Percentiles rank a stretch among this genome's conserved stretches.
These are phyloP conservation scores for Vitis amurensis DNA, from an alignment of 164 flowering plant genomes.

Conservation along the genomic window DNA sequence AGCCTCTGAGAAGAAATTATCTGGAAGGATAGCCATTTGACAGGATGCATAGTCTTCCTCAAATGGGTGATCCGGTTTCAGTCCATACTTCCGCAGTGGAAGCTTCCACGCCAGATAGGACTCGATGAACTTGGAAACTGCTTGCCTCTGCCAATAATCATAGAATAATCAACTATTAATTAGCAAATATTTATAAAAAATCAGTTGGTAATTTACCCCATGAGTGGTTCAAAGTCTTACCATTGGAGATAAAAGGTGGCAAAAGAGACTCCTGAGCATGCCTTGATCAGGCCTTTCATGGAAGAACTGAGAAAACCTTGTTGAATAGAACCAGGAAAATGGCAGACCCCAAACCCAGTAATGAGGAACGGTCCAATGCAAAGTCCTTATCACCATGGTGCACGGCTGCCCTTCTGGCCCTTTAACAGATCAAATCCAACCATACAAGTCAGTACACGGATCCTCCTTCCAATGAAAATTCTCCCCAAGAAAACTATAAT, in stretches of 20 bases:
- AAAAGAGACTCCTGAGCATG: slow-evolving; percentile 41
- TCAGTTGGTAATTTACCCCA: no score
- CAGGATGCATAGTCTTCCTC: slow-evolving; percentile 91
- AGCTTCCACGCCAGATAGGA: slow-evolving; percentile 73
- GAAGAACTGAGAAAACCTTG: slow-evolving; percentile 78
- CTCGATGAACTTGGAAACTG: slow-evolving; percentile 72
- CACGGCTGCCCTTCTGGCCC: slow-evolving; percentile 85
- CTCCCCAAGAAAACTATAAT: no score
- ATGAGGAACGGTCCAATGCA: slow-evolving; percentile 91
- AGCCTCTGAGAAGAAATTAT: slow-evolving; percentile 76
- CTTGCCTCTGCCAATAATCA: slow-evolving; percentile 41
- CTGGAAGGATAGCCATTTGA: slow-evolving; percentile 92
- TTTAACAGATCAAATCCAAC: slow-evolving; percentile 10
- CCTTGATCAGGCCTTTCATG: slow-evolving; percentile 78
- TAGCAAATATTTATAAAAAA: no score
- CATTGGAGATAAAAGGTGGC: slow-evolving; percentile 66
- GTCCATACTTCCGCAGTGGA: slow-evolving; percentile 73
- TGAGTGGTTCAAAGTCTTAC: slow-evolving; percentile 26
- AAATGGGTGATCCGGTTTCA: slow-evolving; percentile 87
- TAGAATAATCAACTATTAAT: no score
- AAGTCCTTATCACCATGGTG: slow-evolving; percentile 84
- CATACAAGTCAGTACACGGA: no score
- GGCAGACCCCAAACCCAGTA: slow-evolving; percentile 92
- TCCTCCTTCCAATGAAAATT: no score
- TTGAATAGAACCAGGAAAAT: slow-evolving; percentile 80